These are phyloP conservation scores for Yamadazyma triangularis DNA, from an alignment of 1,139 yeast genomes.

Conservation along the genomic window DNA sequence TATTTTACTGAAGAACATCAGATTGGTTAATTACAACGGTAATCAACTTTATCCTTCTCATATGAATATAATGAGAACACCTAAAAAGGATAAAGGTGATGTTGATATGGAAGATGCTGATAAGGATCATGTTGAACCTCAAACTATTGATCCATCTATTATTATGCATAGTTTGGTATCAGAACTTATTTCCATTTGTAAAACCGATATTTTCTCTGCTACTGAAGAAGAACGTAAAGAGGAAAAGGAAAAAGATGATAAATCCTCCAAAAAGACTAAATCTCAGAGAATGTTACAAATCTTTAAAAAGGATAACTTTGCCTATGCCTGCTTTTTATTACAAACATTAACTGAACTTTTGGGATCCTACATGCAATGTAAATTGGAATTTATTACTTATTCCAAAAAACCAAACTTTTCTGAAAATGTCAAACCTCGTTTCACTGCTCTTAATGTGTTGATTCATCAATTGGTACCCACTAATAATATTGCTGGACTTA, in stretches of 20 bases:
- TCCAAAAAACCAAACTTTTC: conserved; percentile 48
- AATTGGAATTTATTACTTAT: conserved; percentile 75
- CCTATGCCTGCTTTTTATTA: conserved; percentile 64
- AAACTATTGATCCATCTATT: conserved; percentile 42
- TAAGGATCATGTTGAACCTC: conserved; percentile 7
- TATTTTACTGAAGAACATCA: conserved; percentile 43
- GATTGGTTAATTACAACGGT: conserved; percentile 47
- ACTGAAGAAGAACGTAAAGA: conserved; percentile 5
- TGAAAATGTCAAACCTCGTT: conserved; percentile 49
- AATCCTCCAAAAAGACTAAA: conserved; percentile 17
- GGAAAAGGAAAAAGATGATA: conserved; percentile 6
- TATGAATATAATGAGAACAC: conserved; percentile 14
- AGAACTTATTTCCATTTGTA: conserved; percentile 58
- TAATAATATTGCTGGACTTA: conserved; percentile 23
- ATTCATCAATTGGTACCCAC: conserved; percentile 69
- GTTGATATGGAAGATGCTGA: conserved; percentile 31
- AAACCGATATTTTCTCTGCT: conserved; percentile 45
- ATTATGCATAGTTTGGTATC: conserved; percentile 57
- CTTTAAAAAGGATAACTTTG: conserved; percentile 45
- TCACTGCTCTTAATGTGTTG: conserved; percentile 73
- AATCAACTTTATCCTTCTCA: conserved; percentile 12
- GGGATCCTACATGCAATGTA: conserved; percentile 75
- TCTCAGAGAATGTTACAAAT: conserved; percentile 22
- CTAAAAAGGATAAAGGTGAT: conserved; percentile 21
- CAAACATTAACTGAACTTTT: conserved; percentile 68